Evolutionary conservation across 2,329 filamentous ascomycete species (phyloP).

Genomic region (Diaporthe citri): DNA sequence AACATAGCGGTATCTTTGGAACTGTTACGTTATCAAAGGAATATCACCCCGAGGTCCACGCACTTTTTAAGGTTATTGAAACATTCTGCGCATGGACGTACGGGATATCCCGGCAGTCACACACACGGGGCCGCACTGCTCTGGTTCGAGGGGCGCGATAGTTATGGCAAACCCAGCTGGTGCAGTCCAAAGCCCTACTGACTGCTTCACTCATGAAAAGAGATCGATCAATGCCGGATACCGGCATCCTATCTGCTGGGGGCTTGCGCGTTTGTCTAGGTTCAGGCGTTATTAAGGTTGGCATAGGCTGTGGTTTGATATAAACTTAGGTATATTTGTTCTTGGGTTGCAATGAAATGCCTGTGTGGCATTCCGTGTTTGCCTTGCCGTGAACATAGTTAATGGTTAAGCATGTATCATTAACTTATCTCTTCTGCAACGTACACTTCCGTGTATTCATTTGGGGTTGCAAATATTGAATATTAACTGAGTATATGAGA

Average conservation of each 20-base stretch:
- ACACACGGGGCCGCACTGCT: background rate
- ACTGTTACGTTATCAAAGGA: background rate
- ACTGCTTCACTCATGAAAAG: background rate
- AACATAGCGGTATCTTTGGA: background rate
- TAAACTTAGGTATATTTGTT: background rate
- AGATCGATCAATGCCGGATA: background rate
- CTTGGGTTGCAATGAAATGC: background rate
- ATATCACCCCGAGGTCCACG: background rate
- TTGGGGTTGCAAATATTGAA: background rate
- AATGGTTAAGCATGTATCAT: background rate
- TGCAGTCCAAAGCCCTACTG: too few relatives aligned
- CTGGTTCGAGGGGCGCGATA: background rate
- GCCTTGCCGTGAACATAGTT: background rate
- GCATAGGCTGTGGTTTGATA: background rate
- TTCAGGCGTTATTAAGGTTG: background rate
- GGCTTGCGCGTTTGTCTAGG: conserved; percentile 13
- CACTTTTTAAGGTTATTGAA: background rate
- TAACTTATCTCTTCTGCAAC: background rate
- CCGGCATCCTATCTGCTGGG: background rate
- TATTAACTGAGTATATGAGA: background rate
- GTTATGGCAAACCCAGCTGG: too few relatives aligned
- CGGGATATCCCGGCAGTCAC: background rate
- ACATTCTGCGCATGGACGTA: background rate
- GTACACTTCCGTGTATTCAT: background rate
- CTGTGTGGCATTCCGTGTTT: background rate